phyloP scores from a whole-genome alignment of 129 eudicot genomes.

The Helianthus tuberosus region DNA sequence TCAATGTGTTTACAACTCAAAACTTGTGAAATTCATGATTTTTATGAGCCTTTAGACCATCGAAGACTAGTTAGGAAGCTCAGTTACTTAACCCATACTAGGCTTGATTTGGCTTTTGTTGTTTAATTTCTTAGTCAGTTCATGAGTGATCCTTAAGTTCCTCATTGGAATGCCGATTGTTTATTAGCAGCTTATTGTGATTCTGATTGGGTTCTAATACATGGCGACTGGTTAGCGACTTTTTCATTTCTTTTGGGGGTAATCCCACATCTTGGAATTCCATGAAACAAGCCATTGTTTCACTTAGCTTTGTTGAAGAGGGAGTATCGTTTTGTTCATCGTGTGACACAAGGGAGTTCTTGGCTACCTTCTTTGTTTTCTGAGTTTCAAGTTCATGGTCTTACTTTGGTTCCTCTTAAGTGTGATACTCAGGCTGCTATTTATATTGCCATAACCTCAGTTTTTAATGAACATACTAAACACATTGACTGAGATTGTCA shows the following conservation, averaged over 20 bases:
- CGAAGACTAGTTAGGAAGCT: neutral
- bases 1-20: neutral
- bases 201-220: neutral
- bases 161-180: neutral
- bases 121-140: neutral
- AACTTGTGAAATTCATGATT: neutral
- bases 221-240: neutral
- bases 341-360: neutral
- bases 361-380: neutral
- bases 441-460: neutral
- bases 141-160: neutral
- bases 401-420: neutral
- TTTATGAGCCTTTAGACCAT: neutral
- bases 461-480: neutral
- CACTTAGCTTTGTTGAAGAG: neutral
- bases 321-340: neutral
- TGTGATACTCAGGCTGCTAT: neutral
- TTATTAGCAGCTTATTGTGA: neutral
- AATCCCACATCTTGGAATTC: neutral
- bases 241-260: neutral
- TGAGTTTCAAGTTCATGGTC: too few species aligned
- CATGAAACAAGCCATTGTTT: neutral
- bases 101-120: neutral
- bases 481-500: neutral
- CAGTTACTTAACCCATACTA: neutral